Percentiles rank a stretch among this genome's conserved stretches.
Conservation (phyloP, 2,329 filamentous ascomycete species). For the Sporothrix phasma region DNA sequence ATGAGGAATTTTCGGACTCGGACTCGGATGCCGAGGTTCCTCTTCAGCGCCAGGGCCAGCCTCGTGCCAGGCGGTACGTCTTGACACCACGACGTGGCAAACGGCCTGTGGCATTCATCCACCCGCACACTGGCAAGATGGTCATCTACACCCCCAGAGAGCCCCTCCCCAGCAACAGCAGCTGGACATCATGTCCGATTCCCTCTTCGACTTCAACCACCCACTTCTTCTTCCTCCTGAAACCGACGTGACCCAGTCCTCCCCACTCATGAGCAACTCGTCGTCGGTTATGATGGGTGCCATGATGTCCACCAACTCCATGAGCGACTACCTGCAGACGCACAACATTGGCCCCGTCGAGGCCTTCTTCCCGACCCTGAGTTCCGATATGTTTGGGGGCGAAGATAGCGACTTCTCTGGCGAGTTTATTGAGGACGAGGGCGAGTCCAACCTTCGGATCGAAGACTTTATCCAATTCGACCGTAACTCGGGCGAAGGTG, state of each 20-base stretch:
- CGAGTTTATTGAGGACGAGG: constrained; percentile 53
- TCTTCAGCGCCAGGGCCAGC: constrained; percentile 38
- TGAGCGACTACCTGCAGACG: constrained; percentile 48
- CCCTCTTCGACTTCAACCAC: not conserved
- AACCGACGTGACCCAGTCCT: constrained; percentile 24
- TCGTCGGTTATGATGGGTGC: constrained; percentile 72
- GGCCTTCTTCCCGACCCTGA: constrained; percentile 59
- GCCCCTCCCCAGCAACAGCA: constrained; percentile 5
- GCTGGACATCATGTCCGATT: not conserved
- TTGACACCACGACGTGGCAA: constrained; percentile 40
- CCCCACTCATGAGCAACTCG: constrained; percentile 55
- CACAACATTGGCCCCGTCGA: constrained; percentile 64
- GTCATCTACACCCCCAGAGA: constrained; percentile 52
- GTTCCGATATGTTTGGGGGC: constrained; percentile 46
- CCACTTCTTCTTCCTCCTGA: not conserved
- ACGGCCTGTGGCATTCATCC: constrained; percentile 50
- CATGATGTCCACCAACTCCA: constrained; percentile 49
- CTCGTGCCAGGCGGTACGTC: constrained; percentile 45
- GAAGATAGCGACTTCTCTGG: constrained; percentile 42
- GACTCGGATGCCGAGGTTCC: constrained; percentile 43
- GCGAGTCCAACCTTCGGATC: constrained; percentile 53
- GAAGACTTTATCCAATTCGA: constrained; percentile 68
- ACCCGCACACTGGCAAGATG: constrained; percentile 49
- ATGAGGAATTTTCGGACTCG: constrained; percentile 39
- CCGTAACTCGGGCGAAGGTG: constrained; percentile 26